Conservation (phyloP, 352 stramenopile genomes). For the Phytophthora multivora region DNA sequence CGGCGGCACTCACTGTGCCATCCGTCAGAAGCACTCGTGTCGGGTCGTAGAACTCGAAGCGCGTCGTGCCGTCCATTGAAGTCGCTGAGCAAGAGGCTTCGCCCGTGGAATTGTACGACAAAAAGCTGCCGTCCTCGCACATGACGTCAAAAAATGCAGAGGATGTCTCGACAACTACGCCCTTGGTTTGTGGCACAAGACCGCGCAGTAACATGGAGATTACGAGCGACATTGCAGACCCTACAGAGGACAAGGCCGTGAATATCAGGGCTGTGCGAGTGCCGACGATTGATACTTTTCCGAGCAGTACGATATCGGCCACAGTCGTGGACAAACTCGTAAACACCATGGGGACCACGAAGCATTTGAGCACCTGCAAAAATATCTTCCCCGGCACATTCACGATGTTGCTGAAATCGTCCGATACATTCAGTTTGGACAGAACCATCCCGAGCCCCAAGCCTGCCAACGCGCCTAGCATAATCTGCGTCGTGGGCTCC, state of each 20-base stretch:
- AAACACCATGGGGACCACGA: constrained; percentile 75
- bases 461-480: constrained; percentile 45
- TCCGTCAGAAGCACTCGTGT: constrained; percentile 34
- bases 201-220: constrained; percentile 50
- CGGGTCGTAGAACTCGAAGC: constrained; percentile 56
- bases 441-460: constrained; percentile 38
- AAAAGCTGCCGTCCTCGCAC: constrained; percentile 46
- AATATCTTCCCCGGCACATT: constrained; percentile 51
- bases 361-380: constrained; percentile 53
- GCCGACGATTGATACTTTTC: constrained; percentile 66
- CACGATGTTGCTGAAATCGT: constrained; percentile 41
- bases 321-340: constrained; percentile 62
- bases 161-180: constrained; percentile 10
- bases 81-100: constrained; percentile 28
- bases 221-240: constrained; percentile 40
- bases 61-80: constrained; percentile 28
- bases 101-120: constrained; percentile 34
- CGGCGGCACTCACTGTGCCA: constrained; percentile 18
- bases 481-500: constrained; percentile 47
- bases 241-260: constrained; percentile 41
- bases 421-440: constrained; percentile 37
- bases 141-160: constrained; percentile 40
- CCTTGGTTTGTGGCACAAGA: constrained; percentile 32
- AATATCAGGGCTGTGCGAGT: constrained; percentile 61
- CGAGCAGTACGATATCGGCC: constrained; percentile 67